Evolutionary conservation across 2,329 filamentous ascomycete genomes (phyloP), one percentile per base, ranked within the genome.

Genomic region (Myriosclerotinia scirpicola): DNA sequence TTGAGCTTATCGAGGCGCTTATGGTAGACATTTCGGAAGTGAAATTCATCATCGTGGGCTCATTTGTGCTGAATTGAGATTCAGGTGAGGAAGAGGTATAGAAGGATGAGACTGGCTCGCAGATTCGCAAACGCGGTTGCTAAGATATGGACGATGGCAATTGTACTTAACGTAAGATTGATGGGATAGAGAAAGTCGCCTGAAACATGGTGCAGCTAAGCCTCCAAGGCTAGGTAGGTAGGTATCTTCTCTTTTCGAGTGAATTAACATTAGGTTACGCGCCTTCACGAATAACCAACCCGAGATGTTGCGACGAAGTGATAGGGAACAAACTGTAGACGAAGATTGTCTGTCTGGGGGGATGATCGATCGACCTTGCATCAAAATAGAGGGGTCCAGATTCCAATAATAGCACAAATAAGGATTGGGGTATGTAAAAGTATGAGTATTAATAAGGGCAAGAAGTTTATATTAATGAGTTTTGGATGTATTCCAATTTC

Each of bases 1-100:
- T 52, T 65, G 63, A 65, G 12, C 34, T 15, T n/a, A 65, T 56
- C n/a, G 54, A 65, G 26, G 34, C 30, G 54, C 63, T 65, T 50
- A 34, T 26, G 15, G 22, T n/a, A 26, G 63, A 59, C 56, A 56
- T 38, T 59, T 40, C 7, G n/a, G n/a, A 14, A 30, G 40, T 30
- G n/a, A n/a, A 46, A 1, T 40, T 7, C 22, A 36, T 48, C 17
- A 5, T n/a, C 20, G 17, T 20, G 1, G 20, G 44, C 38, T 50
- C 53, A 64, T 64, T 42, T 55, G 53, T n/a, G 36, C 60, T 5
- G 53, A 15, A 59, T 48, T 36, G 20, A 22, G 5, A 38, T 59
- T 60, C 14, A 15, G 6, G 20, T 8, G 38, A 58, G 14, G n/a
- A 15, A 38, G 14, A 60, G 46, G 44, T 20, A 50, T 38, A 40